These are phyloP conservation scores for Paecilomyces sp. DNA, from an alignment of 2,329 filamentous ascomycete genomes.

Conservation along the genomic window DNA sequence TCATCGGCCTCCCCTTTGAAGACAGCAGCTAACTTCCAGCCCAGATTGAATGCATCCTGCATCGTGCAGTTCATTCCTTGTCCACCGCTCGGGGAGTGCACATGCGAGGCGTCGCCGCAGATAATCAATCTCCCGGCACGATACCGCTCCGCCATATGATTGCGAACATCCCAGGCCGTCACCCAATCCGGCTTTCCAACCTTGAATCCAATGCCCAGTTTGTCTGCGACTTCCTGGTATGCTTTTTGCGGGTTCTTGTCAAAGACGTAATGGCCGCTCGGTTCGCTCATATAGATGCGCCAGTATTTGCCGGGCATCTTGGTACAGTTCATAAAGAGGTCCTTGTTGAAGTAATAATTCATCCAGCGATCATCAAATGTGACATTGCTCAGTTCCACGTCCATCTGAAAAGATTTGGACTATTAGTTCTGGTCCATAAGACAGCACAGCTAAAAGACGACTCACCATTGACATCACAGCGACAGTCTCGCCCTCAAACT, in stretches of 20 bases:
- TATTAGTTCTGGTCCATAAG: not conserved
- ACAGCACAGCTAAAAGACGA: not conserved
- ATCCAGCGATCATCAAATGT: conserved; percentile 1
- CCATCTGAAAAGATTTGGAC: not conserved
- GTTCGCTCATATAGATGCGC: conserved; percentile 2
- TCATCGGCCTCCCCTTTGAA: conserved; percentile 9
- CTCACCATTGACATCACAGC: not conserved
- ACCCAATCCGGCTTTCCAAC: not conserved
- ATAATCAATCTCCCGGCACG: not conserved
- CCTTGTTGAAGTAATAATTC: conserved; percentile 2
- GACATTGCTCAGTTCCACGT: not conserved
- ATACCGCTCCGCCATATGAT: not conserved
- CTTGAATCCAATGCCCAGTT: not conserved
- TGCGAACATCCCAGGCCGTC: conserved; percentile 1
- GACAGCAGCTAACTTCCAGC: conserved; percentile 13
- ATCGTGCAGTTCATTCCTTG: conserved; percentile 16
- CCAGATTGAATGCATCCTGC: conserved; percentile 15
- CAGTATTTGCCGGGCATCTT: conserved; percentile 1
- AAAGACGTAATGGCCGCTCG: not conserved
- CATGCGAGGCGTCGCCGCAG: conserved; percentile 15
- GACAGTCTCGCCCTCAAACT: not conserved
- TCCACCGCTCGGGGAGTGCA: conserved; percentile 11
- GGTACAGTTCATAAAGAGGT: conserved; percentile 1
- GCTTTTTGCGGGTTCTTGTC: not conserved
- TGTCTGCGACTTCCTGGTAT: conserved; percentile 1